Evolutionary conservation across 306 rosid genomes (phyloP).

Genomic region (Sicyos edulis): DNA sequence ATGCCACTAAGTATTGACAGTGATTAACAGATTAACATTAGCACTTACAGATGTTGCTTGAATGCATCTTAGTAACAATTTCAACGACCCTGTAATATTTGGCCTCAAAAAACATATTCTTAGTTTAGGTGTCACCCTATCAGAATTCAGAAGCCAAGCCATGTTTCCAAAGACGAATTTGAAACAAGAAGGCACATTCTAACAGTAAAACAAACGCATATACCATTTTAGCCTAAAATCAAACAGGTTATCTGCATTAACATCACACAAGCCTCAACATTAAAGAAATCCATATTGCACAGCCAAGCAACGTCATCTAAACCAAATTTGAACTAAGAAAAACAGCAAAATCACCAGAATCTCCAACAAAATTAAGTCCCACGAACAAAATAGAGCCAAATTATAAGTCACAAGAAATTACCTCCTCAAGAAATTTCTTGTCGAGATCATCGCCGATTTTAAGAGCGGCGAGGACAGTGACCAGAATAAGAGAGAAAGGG

Average conservation of each 20-base stretch:
- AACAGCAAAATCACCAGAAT: background rate
- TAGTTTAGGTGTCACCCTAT: background rate
- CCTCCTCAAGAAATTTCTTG: constrained; percentile 67
- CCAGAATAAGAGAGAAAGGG: constrained; percentile 57
- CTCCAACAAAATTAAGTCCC: constrained; percentile 12
- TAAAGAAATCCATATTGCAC: background rate
- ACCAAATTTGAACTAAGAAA: constrained; percentile 1
- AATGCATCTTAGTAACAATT: background rate
- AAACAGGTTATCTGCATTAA: constrained; percentile 13
- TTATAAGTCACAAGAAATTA: constrained; percentile 17
- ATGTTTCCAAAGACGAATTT: background rate
- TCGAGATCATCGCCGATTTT: constrained; percentile 62
- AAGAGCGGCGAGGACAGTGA: constrained; percentile 53
- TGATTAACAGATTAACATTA: background rate
- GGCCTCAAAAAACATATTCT: background rate
- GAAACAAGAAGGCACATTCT: background rate
- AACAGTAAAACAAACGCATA: too few relatives aligned
- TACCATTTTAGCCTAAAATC: background rate
- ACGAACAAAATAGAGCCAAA: background rate
- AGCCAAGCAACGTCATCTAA: background rate
- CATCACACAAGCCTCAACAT: background rate
- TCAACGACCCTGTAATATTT: background rate
- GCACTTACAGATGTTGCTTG: background rate
- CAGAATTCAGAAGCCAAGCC: background rate
- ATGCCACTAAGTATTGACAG: too few relatives aligned